Base-by-base conservation (phyloP, 2,329 filamentous ascomycete genomes). In the Daldinia sp. region DNA sequence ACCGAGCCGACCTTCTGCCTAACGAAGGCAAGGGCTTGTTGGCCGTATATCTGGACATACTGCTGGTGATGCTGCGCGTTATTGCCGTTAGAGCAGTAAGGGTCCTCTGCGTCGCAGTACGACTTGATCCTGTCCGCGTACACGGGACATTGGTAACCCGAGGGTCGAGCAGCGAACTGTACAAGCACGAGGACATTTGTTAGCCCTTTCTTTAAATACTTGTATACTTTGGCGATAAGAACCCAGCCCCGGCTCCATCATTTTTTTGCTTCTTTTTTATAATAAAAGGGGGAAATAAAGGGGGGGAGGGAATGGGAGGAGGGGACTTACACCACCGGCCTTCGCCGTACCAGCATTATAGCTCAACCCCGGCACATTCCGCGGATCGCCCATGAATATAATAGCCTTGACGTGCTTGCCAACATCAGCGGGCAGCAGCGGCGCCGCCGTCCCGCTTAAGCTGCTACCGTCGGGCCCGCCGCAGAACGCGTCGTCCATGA, bases 81-180 rank as follows among this genome's bases (percentile, higher is more conserved):
- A 73, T 84, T 89, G 55, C 89, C 89, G 46, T 85, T 89, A 79
- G 88, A 91, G 83, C 89, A 91, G 80, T 89, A 91, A 0, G 88
- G 88, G 70, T 91, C 89, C 3, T 85, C 74, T 4, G 84, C 80
- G 72, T 92, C 89, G 77, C 89, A 91, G 82, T 91, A 91, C 4
- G 87, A 88, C 79, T 89, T 81, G 72, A 91, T 87, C 73, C 87
- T 88, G 75, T 71, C 74, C 6, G 79, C 75, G 68, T 78, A 82
- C 23, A 81, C 82, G 9, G 87, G 84, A 79, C 89, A 91, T 50
- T 78, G 79, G 78, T 88, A 90, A 28, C 87, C 87, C 4, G 81
- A 74, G 0, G 87, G 84, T 4, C 89, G 86, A 35, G 88, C 85
- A 59, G 87, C 87, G 68, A 91, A 51, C 46, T 18, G 12, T 12